Base-by-base conservation (phyloP, 805 yeast species). In the Zygoascus flipseniorum region DNA sequence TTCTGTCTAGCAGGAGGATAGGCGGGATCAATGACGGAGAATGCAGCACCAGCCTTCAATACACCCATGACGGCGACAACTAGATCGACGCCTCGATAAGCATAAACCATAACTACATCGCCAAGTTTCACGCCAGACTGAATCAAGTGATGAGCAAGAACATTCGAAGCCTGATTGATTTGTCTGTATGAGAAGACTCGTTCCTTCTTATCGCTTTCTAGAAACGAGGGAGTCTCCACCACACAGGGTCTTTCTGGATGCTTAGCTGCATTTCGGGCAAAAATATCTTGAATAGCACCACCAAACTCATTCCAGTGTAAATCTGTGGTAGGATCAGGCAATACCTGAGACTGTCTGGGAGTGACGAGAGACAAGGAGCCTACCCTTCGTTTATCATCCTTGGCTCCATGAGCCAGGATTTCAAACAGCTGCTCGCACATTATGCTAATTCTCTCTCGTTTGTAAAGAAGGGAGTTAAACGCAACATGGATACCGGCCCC, bases 1-100 rank as follows among this genome's bases (percentile, higher is more conserved):
- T 88, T 93, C 71, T 93, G 99, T 71, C 99, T 82, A 9, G 96
- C 95, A 16, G 99, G 97, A 44, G 99, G 99, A 69, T 93, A 93
- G 5, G 98, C 98, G 8, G 99, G 99, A 67, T 93, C 99, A 59
- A 93, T 95, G 20, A 93, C 99, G 9, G 97, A 90, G 69, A 93
- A 93, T 0, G 99, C 92, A 16, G 96, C 98, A 62, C 99, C 99
- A 1, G 99, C 98, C 72, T 93, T 93, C 67, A 93, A 79, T 19
- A 89, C 96, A 70, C 98, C 99, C 86, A 93, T 84, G 16, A 93
- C 97, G 5, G 98, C 95, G 44, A 95, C 88, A 81, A 93, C 88
- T 57, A 93, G 75, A 67, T 93, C 99, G 8, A 93, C 99, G 62
- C 97, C 97, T 70, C 99, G 82, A 65, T 92, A 88, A 26, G 99